phyloP scores from a whole-genome alignment of 2,329 filamentous ascomycete species.

The Ophiostoma ulmi region DNA sequence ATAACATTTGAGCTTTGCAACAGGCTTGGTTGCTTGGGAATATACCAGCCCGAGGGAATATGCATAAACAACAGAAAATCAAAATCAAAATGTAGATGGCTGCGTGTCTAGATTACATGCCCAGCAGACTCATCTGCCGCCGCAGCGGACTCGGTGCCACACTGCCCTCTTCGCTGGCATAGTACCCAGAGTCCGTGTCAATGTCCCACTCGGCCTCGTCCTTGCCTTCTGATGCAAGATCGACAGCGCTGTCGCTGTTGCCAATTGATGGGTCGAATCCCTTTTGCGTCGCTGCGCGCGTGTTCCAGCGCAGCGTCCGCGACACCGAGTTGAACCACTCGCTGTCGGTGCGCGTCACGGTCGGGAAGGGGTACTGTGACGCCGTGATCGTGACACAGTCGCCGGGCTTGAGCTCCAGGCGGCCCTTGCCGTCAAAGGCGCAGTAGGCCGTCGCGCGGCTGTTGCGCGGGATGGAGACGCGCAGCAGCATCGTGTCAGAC shows the following conservation, averaged over 20 bases:
- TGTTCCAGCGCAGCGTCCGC: constrained; percentile 91
- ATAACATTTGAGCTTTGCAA: constrained; percentile 2
- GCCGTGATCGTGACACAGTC: constrained; percentile 96
- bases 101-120: constrained; percentile 41
- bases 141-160: constrained; percentile 62
- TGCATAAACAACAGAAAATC: not conserved
- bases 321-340: constrained; percentile 98
- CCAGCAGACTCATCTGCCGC: constrained; percentile 68
- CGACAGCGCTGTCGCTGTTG: constrained; percentile 31
- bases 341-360: constrained; percentile 78
- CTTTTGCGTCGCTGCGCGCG: constrained; percentile 84
- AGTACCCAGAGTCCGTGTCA: constrained; percentile 74
- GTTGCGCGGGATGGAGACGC: constrained; percentile 76
- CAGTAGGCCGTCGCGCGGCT: constrained; percentile 93
- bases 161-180: constrained; percentile 68
- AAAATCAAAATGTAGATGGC: not conserved
- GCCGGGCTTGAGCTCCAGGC: constrained; percentile 84
- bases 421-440: constrained; percentile 94
- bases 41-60: constrained; percentile 13
- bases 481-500: constrained; percentile 87
- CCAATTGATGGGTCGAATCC: constrained; percentile 58
- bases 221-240: constrained; percentile 49
- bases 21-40: constrained; percentile 12
- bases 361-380: constrained; percentile 94
- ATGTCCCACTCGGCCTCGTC: constrained; percentile 79